Conservation (phyloP, 2,329 filamentous ascomycete species). For the Xylaria sp. region DNA sequence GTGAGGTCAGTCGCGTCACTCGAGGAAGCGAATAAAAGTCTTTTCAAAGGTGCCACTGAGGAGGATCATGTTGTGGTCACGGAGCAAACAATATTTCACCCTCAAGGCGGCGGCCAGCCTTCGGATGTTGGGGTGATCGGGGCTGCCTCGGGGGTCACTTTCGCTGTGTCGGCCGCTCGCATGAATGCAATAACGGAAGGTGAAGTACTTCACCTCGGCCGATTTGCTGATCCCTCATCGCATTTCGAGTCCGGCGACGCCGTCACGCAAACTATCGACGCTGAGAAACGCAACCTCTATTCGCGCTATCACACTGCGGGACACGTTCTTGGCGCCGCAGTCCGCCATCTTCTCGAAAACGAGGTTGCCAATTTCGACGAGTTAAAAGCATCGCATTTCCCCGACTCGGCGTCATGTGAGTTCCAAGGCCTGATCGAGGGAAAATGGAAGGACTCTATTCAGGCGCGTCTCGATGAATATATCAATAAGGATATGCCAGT, state of each 20-base stretch:
- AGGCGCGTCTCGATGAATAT: slow-evolving; percentile 64
- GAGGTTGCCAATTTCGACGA: slow-evolving; percentile 64
- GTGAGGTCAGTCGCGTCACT: slow-evolving; percentile 57
- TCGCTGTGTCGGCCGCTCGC: slow-evolving; percentile 63
- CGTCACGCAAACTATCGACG: slow-evolving; percentile 64
- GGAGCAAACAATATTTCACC: slow-evolving; percentile 73
- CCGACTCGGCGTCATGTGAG: slow-evolving; percentile 69
- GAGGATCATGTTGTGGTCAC: slow-evolving; percentile 64
- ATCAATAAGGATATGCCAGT: slow-evolving; percentile 62
- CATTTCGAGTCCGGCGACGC: slow-evolving; percentile 49
- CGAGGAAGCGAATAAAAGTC: slow-evolving; percentile 54
- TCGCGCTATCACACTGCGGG: slow-evolving; percentile 76
- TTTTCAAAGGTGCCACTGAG: slow-evolving; percentile 63
- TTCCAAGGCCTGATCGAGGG: slow-evolving; percentile 71
- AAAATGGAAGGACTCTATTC: slow-evolving; percentile 66
- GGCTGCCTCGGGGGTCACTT: slow-evolving; percentile 41
- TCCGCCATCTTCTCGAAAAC: slow-evolving; percentile 61
- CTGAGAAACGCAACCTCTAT: slow-evolving; percentile 63
- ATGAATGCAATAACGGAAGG: slow-evolving; percentile 55
- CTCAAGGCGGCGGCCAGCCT: slow-evolving; percentile 76
- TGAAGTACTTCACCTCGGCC: slow-evolving; percentile 70
- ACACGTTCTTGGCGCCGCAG: slow-evolving; percentile 72
- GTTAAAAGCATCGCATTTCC: slow-evolving; percentile 74
- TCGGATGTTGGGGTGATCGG: slow-evolving; percentile 68
- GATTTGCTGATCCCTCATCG: slow-evolving; percentile 47